Percentiles rank a stretch among this genome's conserved stretches.
These are phyloP conservation scores for Colletotrichum sansevieriae DNA, from an alignment of 2,329 filamentous ascomycete species.

Conservation along the genomic window DNA sequence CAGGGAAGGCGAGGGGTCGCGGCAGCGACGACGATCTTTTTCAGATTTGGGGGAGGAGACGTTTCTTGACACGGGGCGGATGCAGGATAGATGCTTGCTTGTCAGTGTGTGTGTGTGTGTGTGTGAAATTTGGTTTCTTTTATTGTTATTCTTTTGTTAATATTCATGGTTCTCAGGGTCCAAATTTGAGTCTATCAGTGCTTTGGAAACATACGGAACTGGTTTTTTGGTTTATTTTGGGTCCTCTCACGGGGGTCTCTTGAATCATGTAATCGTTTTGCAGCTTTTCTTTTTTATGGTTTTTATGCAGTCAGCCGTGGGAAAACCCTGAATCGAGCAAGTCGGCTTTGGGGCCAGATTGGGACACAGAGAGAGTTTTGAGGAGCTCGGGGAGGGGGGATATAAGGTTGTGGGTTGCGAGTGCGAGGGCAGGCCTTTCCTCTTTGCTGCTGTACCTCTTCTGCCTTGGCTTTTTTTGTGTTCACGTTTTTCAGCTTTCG, in stretches of 20 bases:
- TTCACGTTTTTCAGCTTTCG: no score
- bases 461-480: no score
- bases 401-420: slow-evolving; percentile 1
- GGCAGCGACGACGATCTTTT: neutral
- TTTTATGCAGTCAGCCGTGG: no score
- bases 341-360: no score
- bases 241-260: no score
- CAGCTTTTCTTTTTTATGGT: no score
- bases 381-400: neutral
- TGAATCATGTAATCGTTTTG: no score
- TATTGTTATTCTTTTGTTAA: neutral
- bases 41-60: neutral
- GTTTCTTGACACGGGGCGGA: no score
- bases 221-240: no score
- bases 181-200: neutral
- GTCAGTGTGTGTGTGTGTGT: neutral
- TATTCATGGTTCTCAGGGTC: slow-evolving; percentile 1
- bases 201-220: no score
- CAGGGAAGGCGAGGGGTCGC: neutral
- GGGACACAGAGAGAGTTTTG: neutral
- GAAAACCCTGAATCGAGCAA: no score
- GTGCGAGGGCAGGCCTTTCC: neutral
- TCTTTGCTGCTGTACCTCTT: neutral
- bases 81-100: no score
- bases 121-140: neutral